Conservation (phyloP, 768 basidiomycete genomes). For the Mycena indigotica region DNA sequence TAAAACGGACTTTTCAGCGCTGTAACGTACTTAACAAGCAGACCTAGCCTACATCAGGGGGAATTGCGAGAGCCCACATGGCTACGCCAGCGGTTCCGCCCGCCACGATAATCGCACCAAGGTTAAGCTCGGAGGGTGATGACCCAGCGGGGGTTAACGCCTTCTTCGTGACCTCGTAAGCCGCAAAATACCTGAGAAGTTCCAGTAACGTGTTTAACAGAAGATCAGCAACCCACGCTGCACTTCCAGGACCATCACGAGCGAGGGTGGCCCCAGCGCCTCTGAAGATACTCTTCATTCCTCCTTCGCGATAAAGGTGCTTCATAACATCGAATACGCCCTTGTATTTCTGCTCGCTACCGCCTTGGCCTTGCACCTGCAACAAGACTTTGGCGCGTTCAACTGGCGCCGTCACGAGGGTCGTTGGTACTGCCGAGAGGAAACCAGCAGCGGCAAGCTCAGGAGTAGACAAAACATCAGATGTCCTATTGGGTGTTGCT, state of each 20-base stretch:
- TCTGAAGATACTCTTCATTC: constrained; percentile 86
- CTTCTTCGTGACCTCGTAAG: constrained; percentile 94
- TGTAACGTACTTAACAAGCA: not conserved
- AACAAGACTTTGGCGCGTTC: constrained; percentile 96
- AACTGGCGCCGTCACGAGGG: constrained; percentile 91
- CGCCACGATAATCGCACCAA: constrained; percentile 85
- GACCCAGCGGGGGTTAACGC: constrained; percentile 78
- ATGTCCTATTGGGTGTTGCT: constrained; percentile 75
- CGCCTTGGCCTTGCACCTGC: constrained; percentile 87
- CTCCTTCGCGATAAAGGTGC: constrained; percentile 93
- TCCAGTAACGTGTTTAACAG: constrained; percentile 4
- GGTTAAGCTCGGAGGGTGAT: constrained; percentile 77
- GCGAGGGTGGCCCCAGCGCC: constrained; percentile 93
- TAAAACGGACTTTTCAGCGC: constrained; percentile 33
- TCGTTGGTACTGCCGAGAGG: constrained; percentile 90
- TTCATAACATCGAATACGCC: constrained; percentile 91
- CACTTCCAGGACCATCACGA: constrained; percentile 94
- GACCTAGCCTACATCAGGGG: constrained; percentile 77
- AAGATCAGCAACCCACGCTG: constrained; percentile 65
- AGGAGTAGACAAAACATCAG: constrained; percentile 59
- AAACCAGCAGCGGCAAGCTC: constrained; percentile 95
- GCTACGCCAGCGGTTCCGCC: constrained; percentile 95
- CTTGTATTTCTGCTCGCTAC: constrained; percentile 70
- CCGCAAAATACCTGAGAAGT: constrained; percentile 83
- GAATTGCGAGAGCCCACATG: constrained; percentile 98